Evolutionary conservation across 2,329 filamentous ascomycete genomes (phyloP), one percentile per base, ranked within the genome.

Genomic region (Zymoseptoria tritici): DNA sequence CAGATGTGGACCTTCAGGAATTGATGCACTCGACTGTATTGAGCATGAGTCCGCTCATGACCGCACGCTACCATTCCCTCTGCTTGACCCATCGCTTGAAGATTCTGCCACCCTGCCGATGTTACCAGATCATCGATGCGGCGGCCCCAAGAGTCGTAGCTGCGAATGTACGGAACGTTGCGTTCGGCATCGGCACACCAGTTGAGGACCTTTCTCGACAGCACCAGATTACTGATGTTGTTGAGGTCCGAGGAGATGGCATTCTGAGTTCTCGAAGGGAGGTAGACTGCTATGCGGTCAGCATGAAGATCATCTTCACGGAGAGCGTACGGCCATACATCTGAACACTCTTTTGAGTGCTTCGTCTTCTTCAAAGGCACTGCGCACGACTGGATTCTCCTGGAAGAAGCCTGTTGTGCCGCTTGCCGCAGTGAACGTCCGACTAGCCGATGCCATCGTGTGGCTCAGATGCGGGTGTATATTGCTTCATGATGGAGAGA

Each of bases 171-270:
- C 0, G 86, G 86, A 52, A 83, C 80, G 64, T 88, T 86, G 51
- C 75, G 78, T 72, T 90, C 87, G 0, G 87, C 83, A 69, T 90
- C 85, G 0, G 82, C 81, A 21, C 86, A 71, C 73, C 79, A 83
- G 62, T 78, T 70, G 49, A 87, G 80, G 9, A 86, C 74, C 50
- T 78, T 69, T 19, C 80, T 77, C 0, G 79, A 77, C 22, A 88
- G 72, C 11, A 85, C 81, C 16, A 81, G 76, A 16, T 79, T 72
- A 51, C 79, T 82, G 29, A 86, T 76, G 9, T 22, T 42, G 13
- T n/a, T n/a, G 7, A 66, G 60, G 22, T 64, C 63, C 9, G 54
- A 31, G 5, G 20, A 9, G 1, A 65, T 29, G 2, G 52, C 50
- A 24, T 59, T 49, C 19, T 57, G 62, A n/a, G 60, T 51, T 1